Conservation (phyloP, 768 basidiomycete genomes). For the Russula olivacea region DNA sequence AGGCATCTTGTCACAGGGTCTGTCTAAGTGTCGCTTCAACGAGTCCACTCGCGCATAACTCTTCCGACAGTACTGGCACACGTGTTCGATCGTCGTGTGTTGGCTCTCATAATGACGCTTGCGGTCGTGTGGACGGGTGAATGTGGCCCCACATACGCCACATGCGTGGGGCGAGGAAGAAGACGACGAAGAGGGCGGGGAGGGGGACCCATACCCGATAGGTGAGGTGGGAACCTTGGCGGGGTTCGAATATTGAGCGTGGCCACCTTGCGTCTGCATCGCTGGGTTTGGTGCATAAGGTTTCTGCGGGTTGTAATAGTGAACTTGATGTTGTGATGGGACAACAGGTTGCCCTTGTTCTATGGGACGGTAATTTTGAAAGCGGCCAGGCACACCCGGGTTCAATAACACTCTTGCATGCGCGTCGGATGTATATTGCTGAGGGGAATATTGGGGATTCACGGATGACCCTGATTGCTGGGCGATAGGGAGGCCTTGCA, state of each 20-base stretch:
- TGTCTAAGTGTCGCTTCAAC: conserved; percentile 76
- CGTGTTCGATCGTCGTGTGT: conserved; percentile 59
- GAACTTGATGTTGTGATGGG: conserved; percentile 18
- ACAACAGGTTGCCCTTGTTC: conserved; percentile 23
- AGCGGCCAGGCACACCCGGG: conserved; percentile 22
- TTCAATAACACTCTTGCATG: conserved; percentile 14
- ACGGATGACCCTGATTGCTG: conserved; percentile 19
- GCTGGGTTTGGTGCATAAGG: conserved; percentile 19
- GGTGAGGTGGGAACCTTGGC: conserved; percentile 19
- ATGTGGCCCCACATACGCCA: conserved; percentile 70
- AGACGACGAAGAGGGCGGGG: conserved; percentile 31
- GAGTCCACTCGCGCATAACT: conserved; percentile 77
- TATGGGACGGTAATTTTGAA: conserved; percentile 21
- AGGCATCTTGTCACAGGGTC: conserved; percentile 59
- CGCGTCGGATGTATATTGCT: conserved; percentile 12
- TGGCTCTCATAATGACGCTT: conserved; percentile 78
- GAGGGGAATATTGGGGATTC: conserved; percentile 9
- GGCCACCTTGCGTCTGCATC: conserved; percentile 11
- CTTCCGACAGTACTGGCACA: conserved; percentile 68
- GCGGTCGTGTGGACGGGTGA: conserved; percentile 74
- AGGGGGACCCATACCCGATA: conserved; percentile 26
- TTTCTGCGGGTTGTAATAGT: conserved; percentile 6
- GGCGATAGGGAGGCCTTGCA: conserved; percentile 9
- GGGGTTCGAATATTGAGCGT: conserved; percentile 23
- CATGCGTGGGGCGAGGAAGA: conserved; percentile 63